Evolutionary conservation across 805 yeast species (phyloP).

Genomic region (Sugiyamaella qingdaonensis): DNA sequence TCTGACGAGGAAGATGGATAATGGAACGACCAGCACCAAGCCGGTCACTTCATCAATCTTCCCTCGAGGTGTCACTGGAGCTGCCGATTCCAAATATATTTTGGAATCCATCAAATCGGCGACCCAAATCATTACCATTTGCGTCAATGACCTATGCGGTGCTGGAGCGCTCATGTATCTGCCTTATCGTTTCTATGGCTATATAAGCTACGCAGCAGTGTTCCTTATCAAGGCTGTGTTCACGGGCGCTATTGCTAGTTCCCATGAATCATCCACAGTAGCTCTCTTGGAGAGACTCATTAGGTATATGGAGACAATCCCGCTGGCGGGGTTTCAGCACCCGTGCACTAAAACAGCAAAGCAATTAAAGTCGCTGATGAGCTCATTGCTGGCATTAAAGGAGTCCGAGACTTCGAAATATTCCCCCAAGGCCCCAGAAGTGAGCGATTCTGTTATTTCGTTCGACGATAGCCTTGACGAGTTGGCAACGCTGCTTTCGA

Average conservation of each 20-base stretch:
- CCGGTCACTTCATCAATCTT: slow-evolving; percentile 11
- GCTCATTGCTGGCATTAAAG: slow-evolving; percentile 3
- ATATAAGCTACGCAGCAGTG: slow-evolving; percentile 23
- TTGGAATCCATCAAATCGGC: slow-evolving; percentile 22
- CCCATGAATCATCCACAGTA: neutral
- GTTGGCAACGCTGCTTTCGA: slow-evolving; percentile 1
- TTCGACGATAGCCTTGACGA: slow-evolving; percentile 3
- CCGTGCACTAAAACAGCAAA: slow-evolving; percentile 5
- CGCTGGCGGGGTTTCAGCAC: neutral
- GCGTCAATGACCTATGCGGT: slow-evolving; percentile 17
- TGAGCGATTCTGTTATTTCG: neutral
- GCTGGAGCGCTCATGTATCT: slow-evolving; percentile 23
- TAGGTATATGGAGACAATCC: slow-evolving; percentile 3
- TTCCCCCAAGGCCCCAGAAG: neutral
- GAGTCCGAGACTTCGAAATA: neutral
- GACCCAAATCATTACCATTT: slow-evolving; percentile 15
- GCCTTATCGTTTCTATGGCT: slow-evolving; percentile 22
- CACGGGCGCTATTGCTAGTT: slow-evolving; percentile 19
- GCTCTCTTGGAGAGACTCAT: slow-evolving; percentile 6
- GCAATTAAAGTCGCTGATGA: slow-evolving; percentile 9
- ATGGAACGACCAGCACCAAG: neutral
- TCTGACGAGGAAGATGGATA: slow-evolving; percentile 9
- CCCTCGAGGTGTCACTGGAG: slow-evolving; percentile 22
- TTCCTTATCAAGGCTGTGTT: slow-evolving; percentile 24
- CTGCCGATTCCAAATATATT: slow-evolving; percentile 24